Evolutionary conservation across 495 filamentous ascomycete species (phyloP).

Genomic region (Penicillium coprophilum): DNA sequence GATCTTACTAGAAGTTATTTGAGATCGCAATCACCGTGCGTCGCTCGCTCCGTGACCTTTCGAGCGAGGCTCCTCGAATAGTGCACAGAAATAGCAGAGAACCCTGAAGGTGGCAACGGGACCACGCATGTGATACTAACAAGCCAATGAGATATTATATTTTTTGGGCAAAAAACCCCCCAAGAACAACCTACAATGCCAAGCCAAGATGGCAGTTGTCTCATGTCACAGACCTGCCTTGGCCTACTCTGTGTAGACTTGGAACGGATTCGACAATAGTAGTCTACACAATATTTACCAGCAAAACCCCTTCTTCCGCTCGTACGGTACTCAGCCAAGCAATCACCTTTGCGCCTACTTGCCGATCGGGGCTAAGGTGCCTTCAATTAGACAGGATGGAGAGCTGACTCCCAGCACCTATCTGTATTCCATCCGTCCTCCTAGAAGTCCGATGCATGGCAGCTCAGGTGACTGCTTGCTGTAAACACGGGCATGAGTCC

Average conservation of each 20-base stretch:
- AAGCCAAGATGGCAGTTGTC: not conserved
- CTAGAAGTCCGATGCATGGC: not conserved
- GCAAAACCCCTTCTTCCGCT: not conserved
- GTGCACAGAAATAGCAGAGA: not conserved
- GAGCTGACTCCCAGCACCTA: not conserved
- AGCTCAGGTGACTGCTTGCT: not conserved
- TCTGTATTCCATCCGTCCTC: not conserved
- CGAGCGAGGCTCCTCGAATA: no score
- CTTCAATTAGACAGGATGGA: not conserved
- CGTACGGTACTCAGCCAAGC: not conserved
- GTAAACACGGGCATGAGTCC: not conserved
- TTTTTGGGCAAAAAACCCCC: not conserved
- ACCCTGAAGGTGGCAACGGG: not conserved
- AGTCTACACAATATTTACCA: not conserved
- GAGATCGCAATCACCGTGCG: no score
- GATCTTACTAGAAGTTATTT: no score
- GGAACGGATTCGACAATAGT: not conserved
- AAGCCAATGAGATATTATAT: not conserved
- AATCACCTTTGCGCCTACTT: not conserved
- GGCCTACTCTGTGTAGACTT: not conserved
- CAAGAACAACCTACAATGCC: not conserved
- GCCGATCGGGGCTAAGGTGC: not conserved
- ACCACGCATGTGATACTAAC: not conserved
- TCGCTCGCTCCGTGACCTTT: no score
- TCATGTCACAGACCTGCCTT: not conserved